Conservation (phyloP, 2,329 filamentous ascomycete genomes). For the Sclerotinia glacialis region DNA sequence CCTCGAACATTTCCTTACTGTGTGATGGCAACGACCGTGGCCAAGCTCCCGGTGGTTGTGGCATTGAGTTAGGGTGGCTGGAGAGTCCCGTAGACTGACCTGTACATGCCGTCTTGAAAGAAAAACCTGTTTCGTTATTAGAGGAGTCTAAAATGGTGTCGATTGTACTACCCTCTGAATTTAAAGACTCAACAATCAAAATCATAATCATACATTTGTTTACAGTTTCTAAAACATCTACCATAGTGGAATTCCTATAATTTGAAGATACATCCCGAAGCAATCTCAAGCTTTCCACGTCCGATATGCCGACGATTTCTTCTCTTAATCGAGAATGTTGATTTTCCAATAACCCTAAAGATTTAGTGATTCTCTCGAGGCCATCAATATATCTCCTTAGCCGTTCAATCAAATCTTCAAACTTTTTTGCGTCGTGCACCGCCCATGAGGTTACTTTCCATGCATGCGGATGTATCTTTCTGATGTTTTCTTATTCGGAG, state of each 20-base stretch:
- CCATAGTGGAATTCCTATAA: constrained; percentile 8
- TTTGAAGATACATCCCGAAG: constrained; percentile 27
- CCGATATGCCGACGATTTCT: constrained; percentile 31
- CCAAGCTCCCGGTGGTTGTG: neutral
- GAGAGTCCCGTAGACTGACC: neutral
- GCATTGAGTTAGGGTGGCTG: neutral
- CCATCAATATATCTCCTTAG: constrained; percentile 31
- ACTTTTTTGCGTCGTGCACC: constrained; percentile 29
- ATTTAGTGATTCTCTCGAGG: constrained; percentile 30
- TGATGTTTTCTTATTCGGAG: constrained; percentile 27
- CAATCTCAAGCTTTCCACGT: constrained; percentile 29
- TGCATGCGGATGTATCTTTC: constrained; percentile 25
- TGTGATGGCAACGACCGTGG: neutral
- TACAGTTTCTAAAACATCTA: constrained; percentile 27
- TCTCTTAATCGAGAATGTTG: constrained; percentile 26
- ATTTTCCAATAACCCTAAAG: constrained; percentile 26
- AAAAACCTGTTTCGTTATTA: neutral
- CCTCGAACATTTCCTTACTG: too few species aligned
- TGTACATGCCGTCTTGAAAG: neutral
- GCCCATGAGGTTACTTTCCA: constrained; percentile 33
- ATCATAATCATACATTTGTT: constrained; percentile 22
- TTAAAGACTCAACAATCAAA: neutral
- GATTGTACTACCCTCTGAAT: neutral
- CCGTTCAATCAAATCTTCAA: constrained; percentile 27
- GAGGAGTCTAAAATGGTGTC: neutral